phyloP scores from a whole-genome alignment of 805 yeast genomes.

The Cephaloascus albidus region DNA sequence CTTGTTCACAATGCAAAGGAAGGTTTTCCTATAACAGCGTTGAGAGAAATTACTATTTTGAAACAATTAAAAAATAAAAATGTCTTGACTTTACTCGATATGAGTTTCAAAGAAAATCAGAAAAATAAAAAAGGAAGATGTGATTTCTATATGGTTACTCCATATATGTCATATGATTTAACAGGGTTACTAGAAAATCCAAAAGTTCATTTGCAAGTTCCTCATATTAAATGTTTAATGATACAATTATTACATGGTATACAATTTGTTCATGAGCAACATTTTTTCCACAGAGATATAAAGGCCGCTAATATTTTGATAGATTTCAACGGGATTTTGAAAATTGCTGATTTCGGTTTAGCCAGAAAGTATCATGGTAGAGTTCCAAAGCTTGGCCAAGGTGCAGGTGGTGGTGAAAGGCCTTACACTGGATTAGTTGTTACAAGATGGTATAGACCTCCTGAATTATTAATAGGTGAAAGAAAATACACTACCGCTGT shows the following conservation, averaged over 20 bases:
- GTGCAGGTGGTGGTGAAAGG: constrained; percentile 44
- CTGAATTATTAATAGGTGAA: constrained; percentile 84
- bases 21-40: constrained; percentile 89
- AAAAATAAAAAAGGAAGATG: background rate
- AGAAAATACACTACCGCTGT: constrained; percentile 85
- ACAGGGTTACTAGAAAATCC: constrained; percentile 87
- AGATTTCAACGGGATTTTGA: constrained; percentile 66
- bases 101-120: constrained; percentile 19
- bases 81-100: constrained; percentile 68
- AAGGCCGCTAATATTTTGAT: constrained; percentile 93
- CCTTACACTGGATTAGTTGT: constrained; percentile 66
- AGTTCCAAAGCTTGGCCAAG: constrained; percentile 39
- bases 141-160: constrained; percentile 75
- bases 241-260: constrained; percentile 72
- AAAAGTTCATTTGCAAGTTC: constrained; percentile 42
- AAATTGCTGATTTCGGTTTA: constrained; percentile 92
- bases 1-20: constrained; percentile 71
- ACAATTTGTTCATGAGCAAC: constrained; percentile 61
- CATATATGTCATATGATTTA: constrained; percentile 87
- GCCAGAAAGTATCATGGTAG: constrained; percentile 68
- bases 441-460: constrained; percentile 97
- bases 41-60: constrained; percentile 81
- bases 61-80: constrained; percentile 62
- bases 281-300: constrained; percentile 76
- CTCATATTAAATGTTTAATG: constrained; percentile 80